Evolutionary conservation across 805 yeast species (phyloP).

Genomic region (Hanseniaspora lindneri): DNA sequence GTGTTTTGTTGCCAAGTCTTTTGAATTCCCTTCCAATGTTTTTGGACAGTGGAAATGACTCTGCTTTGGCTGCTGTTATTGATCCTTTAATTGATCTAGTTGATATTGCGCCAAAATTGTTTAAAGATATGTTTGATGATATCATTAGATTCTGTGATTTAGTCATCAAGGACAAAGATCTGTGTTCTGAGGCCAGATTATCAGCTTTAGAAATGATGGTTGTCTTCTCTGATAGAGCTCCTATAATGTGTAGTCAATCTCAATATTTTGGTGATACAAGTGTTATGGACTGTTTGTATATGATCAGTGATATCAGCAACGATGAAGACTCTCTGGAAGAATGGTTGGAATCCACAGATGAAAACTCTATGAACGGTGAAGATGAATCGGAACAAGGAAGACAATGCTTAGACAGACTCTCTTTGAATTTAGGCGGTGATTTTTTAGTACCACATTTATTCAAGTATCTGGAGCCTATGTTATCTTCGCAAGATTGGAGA

Average conservation of each 20-base stretch:
- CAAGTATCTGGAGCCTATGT: slow-evolving; percentile 75
- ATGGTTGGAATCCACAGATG: slow-evolving; percentile 72
- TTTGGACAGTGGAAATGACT: slow-evolving; percentile 63
- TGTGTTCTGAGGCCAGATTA: slow-evolving; percentile 68
- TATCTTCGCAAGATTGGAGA: slow-evolving; percentile 69
- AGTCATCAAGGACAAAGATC: slow-evolving; percentile 67
- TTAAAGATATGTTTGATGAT: slow-evolving; percentile 80
- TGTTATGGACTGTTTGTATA: slow-evolving; percentile 58
- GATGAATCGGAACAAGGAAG: slow-evolving; percentile 83
- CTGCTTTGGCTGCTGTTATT: slow-evolving; percentile 74
- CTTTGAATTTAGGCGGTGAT: slow-evolving; percentile 73
- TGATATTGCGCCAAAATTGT: slow-evolving; percentile 87
- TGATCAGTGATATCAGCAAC: slow-evolving; percentile 86
- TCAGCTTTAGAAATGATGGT: slow-evolving; percentile 82
- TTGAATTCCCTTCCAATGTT: slow-evolving; percentile 80
- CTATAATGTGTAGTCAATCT: slow-evolving; percentile 83
- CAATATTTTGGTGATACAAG: slow-evolving; percentile 58
- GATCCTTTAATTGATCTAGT: slow-evolving; percentile 84
- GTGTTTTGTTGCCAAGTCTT: slow-evolving; percentile 69
- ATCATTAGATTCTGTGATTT: slow-evolving; percentile 75
- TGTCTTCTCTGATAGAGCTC: slow-evolving; percentile 85
- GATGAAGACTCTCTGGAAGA: slow-evolving; percentile 82
- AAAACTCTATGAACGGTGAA: slow-evolving; percentile 73
- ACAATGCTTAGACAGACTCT: slow-evolving; percentile 83
- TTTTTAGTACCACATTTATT: slow-evolving; percentile 76